phyloP scores from a whole-genome alignment of 179 eudicot genomes.

The Spergularia azorica region DNA sequence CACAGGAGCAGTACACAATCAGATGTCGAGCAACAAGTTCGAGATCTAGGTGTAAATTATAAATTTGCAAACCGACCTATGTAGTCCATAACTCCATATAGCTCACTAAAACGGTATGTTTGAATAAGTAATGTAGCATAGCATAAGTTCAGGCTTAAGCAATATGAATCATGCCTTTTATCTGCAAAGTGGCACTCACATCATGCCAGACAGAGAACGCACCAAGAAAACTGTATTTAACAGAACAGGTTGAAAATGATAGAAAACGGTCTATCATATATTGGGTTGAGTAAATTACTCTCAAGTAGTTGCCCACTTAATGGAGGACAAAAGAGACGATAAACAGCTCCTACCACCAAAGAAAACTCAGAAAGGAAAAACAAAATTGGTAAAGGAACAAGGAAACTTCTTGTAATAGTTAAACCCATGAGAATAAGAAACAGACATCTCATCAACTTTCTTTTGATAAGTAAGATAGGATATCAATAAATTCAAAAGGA shows the following conservation, averaged over 20 bases:
- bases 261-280: not conserved
- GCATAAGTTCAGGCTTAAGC: not conserved
- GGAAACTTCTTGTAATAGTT: no score
- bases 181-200: not conserved
- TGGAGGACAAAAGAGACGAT: not conserved
- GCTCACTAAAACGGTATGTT: not conserved
- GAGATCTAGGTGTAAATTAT: not conserved
- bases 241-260: not conserved
- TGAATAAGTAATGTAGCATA: not conserved
- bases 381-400: no score
- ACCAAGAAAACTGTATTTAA: not conserved
- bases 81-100: not conserved
- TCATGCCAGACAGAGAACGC: not conserved
- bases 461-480: no score
- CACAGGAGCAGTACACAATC: not conserved
- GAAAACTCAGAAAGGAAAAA: no score
- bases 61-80: not conserved
- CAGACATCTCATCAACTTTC: no score
- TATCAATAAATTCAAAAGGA: no score
- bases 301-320: not conserved
- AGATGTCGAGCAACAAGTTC: constrained; percentile 1
- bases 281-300: not conserved
- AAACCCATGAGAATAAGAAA: no score
- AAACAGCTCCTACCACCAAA: no score
- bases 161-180: not conserved